Evolutionary conservation across 2,329 filamentous ascomycete genomes (phyloP).

Genomic region (Fusarium proliferatum): DNA sequence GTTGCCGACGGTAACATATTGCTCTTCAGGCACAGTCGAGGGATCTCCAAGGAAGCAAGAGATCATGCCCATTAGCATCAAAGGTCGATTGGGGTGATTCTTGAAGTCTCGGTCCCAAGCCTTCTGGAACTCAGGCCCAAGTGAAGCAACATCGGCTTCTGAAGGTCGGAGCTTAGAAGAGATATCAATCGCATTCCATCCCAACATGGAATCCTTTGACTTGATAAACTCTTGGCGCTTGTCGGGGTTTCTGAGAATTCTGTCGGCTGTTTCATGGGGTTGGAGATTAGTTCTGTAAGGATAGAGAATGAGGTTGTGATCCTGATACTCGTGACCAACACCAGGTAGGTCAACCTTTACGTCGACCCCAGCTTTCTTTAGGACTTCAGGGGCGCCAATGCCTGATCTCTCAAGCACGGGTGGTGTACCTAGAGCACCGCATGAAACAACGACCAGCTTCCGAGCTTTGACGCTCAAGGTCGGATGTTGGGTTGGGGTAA

Average conservation of each 20-base stretch:
- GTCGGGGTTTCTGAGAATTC: slow-evolving; percentile 60
- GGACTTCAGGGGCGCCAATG: slow-evolving; percentile 62
- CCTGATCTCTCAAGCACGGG: slow-evolving; percentile 71
- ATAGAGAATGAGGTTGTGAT: slow-evolving; percentile 65
- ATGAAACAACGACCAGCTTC: slow-evolving; percentile 50
- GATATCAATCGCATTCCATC: slow-evolving; percentile 69
- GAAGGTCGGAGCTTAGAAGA: slow-evolving; percentile 66
- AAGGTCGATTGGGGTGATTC: slow-evolving; percentile 55
- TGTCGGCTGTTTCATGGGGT: slow-evolving; percentile 58
- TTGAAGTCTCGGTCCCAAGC: slow-evolving; percentile 68
- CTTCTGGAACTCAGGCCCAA: slow-evolving; percentile 64
- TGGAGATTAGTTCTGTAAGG: slow-evolving; percentile 56
- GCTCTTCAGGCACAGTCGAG: slow-evolving; percentile 49
- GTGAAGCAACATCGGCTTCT: slow-evolving; percentile 60
- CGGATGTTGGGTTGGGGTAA: slow-evolving; percentile 11
- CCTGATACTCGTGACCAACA: slow-evolving; percentile 66
- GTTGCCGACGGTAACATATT: slow-evolving; percentile 64
- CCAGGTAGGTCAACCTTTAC: slow-evolving; percentile 60
- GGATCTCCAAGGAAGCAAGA: slow-evolving; percentile 57
- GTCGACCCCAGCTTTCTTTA: slow-evolving; percentile 60
- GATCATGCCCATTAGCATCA: slow-evolving; percentile 56
- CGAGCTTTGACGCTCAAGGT: slow-evolving; percentile 41
- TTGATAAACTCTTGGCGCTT: slow-evolving; percentile 58
- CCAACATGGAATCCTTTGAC: slow-evolving; percentile 61
- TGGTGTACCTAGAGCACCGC: slow-evolving; percentile 64